These are phyloP conservation scores for Setomelanomma holmii DNA, from an alignment of 2,329 filamentous ascomycete species.

Conservation along the genomic window DNA sequence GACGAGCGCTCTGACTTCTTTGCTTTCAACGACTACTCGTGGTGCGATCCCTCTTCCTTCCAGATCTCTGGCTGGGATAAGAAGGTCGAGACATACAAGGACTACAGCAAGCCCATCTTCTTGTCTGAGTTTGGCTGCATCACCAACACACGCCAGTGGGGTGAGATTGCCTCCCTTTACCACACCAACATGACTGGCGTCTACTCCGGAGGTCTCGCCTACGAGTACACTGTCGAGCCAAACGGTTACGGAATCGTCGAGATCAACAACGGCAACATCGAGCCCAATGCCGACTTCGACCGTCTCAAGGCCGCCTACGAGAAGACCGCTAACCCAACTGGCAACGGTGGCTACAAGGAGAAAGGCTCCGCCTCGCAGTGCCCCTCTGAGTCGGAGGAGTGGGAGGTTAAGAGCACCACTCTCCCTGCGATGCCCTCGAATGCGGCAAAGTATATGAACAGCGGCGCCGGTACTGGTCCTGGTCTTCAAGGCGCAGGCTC, in stretches of 20 bases:
- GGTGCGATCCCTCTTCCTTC: constrained; percentile 68
- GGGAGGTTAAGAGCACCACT: constrained; percentile 59
- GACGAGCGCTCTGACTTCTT: constrained; percentile 89
- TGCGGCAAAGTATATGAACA: constrained; percentile 63
- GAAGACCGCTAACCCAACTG: constrained; percentile 59
- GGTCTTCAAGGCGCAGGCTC: constrained; percentile 61
- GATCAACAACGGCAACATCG: constrained; percentile 63
- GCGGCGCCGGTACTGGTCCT: constrained; percentile 63
- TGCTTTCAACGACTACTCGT: constrained; percentile 89
- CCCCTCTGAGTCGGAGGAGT: constrained; percentile 61
- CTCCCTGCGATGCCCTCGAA: constrained; percentile 65
- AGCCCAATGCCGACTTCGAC: constrained; percentile 69
- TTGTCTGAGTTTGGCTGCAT: constrained; percentile 93
- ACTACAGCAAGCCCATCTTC: constrained; percentile 66
- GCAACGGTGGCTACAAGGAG: constrained; percentile 65
- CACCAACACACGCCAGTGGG: constrained; percentile 80
- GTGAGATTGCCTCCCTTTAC: constrained; percentile 82
- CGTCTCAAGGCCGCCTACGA: constrained; percentile 60
- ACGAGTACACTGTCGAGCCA: constrained; percentile 78
- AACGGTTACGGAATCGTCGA: constrained; percentile 80
- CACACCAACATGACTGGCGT: constrained; percentile 80
- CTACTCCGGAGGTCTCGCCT: constrained; percentile 94
- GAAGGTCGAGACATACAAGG: constrained; percentile 46
- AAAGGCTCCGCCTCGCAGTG: constrained; percentile 61
- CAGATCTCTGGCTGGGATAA: constrained; percentile 75